A percentile compares a stretch with the other conserved stretches of the same genome.
phyloP scores from a whole-genome alignment of 257 asterid genomes.

The Capsicum rhomboideum region DNA sequence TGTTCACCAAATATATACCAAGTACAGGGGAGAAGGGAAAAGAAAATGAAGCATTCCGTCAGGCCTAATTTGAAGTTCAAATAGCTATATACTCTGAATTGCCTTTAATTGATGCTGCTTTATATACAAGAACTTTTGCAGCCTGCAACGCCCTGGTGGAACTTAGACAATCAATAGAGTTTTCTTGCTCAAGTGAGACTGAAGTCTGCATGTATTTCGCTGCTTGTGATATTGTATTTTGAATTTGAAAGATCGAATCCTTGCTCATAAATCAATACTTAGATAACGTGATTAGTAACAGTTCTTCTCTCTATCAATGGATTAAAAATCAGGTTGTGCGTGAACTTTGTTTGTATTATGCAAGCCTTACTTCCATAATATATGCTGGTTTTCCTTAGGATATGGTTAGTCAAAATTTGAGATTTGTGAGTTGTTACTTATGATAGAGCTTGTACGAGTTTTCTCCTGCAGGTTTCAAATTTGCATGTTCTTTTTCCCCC shows the following conservation, averaged over 20 bases:
- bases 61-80: not conserved
- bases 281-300: not conserved
- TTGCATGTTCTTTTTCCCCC: not conserved
- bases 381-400: not conserved
- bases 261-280: not conserved
- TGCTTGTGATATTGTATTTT: not conserved
- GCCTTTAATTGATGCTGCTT: not conserved
- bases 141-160: not conserved
- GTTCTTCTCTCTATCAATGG: not conserved
- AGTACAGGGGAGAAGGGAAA: not conserved
- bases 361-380: not conserved
- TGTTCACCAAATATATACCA: not conserved
- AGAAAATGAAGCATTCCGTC: not conserved
- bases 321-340: not conserved
- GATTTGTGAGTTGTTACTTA: not conserved
- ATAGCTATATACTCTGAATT: not conserved
- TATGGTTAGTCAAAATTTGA: not conserved
- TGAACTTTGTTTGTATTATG: not conserved
- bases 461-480: not conserved
- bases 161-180: not conserved
- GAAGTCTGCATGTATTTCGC: not conserved
- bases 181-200: not conserved
- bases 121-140: not conserved
- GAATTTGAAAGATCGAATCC: not conserved
- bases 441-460: not conserved